Conservation (phyloP, 225 moss, liverwort and hornwort genomes). For the Physcomitrium patens region DNA sequence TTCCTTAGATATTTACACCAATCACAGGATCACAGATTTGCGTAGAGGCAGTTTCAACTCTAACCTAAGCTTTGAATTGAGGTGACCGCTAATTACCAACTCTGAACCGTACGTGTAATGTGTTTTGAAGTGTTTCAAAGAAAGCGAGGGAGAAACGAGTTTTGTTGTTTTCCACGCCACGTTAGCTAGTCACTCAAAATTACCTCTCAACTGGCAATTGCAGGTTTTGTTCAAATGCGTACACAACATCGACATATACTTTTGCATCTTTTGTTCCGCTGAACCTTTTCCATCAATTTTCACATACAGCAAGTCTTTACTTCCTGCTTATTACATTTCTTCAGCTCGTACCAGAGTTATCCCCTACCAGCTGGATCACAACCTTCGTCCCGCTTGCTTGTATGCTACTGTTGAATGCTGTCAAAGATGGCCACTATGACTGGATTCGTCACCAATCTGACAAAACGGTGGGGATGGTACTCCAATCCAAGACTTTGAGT, state of each 20-base stretch:
- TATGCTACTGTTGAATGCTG: constrained; percentile 70
- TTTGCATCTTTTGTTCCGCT: constrained; percentile 57
- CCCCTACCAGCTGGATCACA: constrained; percentile 78
- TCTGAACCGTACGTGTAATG: too few relatives aligned
- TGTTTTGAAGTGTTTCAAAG: not conserved
- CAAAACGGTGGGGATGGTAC: constrained; percentile 46
- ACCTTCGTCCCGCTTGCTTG: constrained; percentile 72
- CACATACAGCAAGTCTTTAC: constrained; percentile 75
- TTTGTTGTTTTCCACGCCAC: not conserved
- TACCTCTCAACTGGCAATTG: not conserved
- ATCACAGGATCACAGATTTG: too few relatives aligned
- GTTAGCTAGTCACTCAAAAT: not conserved
- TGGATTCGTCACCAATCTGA: constrained; percentile 72
- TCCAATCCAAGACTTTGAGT: not conserved
- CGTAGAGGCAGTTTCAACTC: too few relatives aligned
- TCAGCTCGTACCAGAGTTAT: constrained; percentile 73
- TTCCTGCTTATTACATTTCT: constrained; percentile 76
- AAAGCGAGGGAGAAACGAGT: not conserved
- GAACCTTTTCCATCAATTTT: constrained; percentile 73
- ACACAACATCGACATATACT: constrained; percentile 65
- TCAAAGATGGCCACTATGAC: constrained; percentile 78
- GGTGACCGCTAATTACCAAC: too few relatives aligned
- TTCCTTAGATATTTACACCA: too few relatives aligned
- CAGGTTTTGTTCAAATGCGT: constrained; percentile 83
- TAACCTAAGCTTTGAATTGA: too few relatives aligned